Conservation (phyloP, 202 grass and related monocot species). For the Setaria italica region DNA sequence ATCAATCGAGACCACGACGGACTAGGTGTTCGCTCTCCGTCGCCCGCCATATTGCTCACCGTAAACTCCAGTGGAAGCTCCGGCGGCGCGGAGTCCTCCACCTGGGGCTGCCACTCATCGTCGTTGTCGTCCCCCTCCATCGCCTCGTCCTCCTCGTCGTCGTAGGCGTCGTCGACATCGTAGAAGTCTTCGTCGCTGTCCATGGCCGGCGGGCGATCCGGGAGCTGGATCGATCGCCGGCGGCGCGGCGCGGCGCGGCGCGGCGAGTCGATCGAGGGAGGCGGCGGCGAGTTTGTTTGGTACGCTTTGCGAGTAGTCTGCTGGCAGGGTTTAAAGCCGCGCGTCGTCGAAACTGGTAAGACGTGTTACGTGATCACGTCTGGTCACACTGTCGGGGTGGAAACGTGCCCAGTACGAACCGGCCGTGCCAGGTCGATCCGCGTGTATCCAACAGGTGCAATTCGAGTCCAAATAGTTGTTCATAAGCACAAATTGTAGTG, state of each 20-base stretch:
- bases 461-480: too few species aligned
- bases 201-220: not conserved
- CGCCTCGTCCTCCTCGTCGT: not conserved
- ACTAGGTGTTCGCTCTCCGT: too few species aligned
- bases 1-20: not conserved
- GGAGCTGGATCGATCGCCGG: not conserved
- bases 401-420: not conserved
- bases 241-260: not conserved
- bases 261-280: not conserved
- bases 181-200: constrained; percentile 37
- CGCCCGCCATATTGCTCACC: constrained; percentile 12
- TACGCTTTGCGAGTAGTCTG: not conserved
- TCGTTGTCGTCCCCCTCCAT: not conserved
- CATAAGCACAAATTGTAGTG: too few species aligned
- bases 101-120: not conserved
- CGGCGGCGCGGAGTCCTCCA: not conserved
- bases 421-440: too few species aligned
- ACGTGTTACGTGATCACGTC: too few species aligned
- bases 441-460: too few species aligned
- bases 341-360: not conserved
- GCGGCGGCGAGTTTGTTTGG: not conserved
- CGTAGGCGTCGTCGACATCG: not conserved
- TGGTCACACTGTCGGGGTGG: too few species aligned
- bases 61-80: not conserved
- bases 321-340: not conserved